A percentile compares a stretch with the other conserved stretches of the same genome.
Conservation (phyloP, 306 rosid species). For the Hylodesmum podocarpum region DNA sequence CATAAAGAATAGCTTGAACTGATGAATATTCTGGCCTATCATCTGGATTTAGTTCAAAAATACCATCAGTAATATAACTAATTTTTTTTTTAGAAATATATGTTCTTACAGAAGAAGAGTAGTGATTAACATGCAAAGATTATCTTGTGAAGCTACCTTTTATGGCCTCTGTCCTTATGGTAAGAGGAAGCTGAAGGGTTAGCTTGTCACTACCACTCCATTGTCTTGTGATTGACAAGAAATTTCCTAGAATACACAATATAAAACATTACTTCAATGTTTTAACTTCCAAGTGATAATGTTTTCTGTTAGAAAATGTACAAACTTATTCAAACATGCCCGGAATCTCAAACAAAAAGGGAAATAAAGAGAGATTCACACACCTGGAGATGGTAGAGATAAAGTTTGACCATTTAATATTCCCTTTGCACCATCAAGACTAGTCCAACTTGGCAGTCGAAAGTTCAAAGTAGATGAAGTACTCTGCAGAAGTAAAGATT, state of each 20-base stretch:
- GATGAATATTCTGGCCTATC: conserved; percentile 66
- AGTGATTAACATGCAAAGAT: background rate
- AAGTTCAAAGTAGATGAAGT: conserved; percentile 58
- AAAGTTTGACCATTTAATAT: conserved; percentile 46
- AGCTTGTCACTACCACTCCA: conserved; percentile 69
- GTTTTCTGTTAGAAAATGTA: background rate
- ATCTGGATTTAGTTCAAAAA: conserved; percentile 55
- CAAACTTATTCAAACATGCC: too few relatives aligned
- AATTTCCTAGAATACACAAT: conserved; percentile 51
- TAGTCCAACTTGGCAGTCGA: conserved; percentile 81
- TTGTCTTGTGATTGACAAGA: conserved; percentile 45
- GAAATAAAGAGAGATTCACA: conserved; percentile 9
- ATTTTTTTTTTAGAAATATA: background rate
- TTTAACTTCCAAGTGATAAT: background rate
- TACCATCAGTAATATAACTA: conserved; percentile 15
- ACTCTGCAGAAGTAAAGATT: conserved; percentile 41
- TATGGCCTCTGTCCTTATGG: conserved; percentile 66
- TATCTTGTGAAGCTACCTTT: conserved; percentile 50
- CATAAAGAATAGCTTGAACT: conserved; percentile 71
- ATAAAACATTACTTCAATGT: background rate
- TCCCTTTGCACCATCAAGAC: conserved; percentile 43
- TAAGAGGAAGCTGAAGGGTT: conserved; percentile 68
- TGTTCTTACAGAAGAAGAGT: background rate
- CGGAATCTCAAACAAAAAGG: background rate
- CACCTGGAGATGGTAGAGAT: conserved; percentile 62